These are phyloP conservation scores for Telfairia occidentalis DNA, from an alignment of 331 rosid genomes.

Conservation along the genomic window DNA sequence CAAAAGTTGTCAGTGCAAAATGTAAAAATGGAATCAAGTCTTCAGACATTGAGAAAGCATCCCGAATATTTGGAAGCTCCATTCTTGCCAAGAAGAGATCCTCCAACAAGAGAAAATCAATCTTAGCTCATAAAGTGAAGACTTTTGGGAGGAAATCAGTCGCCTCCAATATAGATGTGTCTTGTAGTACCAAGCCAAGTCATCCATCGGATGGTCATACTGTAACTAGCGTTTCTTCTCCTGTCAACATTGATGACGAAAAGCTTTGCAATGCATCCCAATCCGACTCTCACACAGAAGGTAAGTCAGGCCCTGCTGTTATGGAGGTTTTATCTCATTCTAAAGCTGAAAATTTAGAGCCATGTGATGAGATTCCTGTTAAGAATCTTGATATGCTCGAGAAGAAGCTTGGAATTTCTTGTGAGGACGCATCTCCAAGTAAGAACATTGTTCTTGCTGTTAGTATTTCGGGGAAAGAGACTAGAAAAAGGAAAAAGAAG, in stretches of 20 bases:
- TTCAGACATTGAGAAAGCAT: slow-evolving; percentile 48
- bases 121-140: slow-evolving; percentile 30
- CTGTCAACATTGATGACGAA: slow-evolving; percentile 36
- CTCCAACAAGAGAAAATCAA: slow-evolving; percentile 63
- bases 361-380: slow-evolving; percentile 32
- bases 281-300: slow-evolving; percentile 27
- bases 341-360: slow-evolving; percentile 33
- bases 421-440: slow-evolving; percentile 30
- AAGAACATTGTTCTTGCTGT: slow-evolving; percentile 61
- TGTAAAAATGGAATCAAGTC: slow-evolving; percentile 52
- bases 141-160: slow-evolving; percentile 30
- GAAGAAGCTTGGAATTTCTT: slow-evolving; percentile 34
- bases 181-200: slow-evolving; percentile 35
- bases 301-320: slow-evolving; percentile 32
- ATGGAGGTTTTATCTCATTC: slow-evolving; percentile 39
- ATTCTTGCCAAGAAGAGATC: slow-evolving; percentile 54
- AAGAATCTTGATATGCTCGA: slow-evolving; percentile 32
- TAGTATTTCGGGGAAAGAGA: slow-evolving; percentile 35
- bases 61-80: slow-evolving; percentile 67
- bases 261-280: slow-evolving; percentile 33
- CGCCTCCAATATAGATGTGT: slow-evolving; percentile 36
- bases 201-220: slow-evolving; percentile 38
- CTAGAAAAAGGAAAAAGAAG: slow-evolving; percentile 58
- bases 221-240: slow-evolving; percentile 38
- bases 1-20: slow-evolving; percentile 47